Conservation (phyloP, 768 basidiomycete species). For the Boletus reticulatus region DNA sequence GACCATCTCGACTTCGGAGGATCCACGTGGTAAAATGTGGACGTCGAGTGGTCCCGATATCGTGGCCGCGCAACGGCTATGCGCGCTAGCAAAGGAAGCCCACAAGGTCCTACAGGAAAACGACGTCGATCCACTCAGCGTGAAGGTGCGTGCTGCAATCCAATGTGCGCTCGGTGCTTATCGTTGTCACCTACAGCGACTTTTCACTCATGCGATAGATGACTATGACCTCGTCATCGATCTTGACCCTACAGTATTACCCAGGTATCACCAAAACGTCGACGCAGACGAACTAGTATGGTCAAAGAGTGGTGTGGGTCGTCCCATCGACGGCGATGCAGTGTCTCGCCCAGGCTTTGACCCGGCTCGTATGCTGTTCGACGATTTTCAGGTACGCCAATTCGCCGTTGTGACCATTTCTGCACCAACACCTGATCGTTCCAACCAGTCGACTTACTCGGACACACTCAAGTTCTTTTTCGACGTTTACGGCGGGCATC, state of each 20-base stretch:
- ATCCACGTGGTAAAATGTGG: slow-evolving; percentile 76
- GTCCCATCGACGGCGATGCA: slow-evolving; percentile 32
- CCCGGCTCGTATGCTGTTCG: slow-evolving; percentile 63
- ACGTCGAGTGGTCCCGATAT: slow-evolving; percentile 62
- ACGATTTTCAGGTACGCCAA: slow-evolving; percentile 70
- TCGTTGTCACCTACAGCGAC: slow-evolving; percentile 43
- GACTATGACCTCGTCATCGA: slow-evolving; percentile 87
- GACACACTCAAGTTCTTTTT: slow-evolving; percentile 83
- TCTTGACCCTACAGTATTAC: slow-evolving; percentile 59
- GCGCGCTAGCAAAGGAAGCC: slow-evolving; percentile 73
- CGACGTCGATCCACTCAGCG: slow-evolving; percentile 49
- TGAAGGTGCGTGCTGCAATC: slow-evolving; percentile 48
- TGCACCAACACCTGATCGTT: slow-evolving; percentile 1
- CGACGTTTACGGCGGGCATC: slow-evolving; percentile 75
- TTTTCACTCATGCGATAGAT: slow-evolving; percentile 79
- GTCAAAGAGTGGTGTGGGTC: slow-evolving; percentile 31
- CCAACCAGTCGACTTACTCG: slow-evolving; percentile 59
- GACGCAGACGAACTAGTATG: slow-evolving; percentile 48
- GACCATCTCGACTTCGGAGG: slow-evolving; percentile 76
- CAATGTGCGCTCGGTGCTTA: slow-evolving; percentile 2
- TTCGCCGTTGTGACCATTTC: neutral
- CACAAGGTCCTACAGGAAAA: slow-evolving; percentile 55
- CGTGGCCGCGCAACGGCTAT: slow-evolving; percentile 72
- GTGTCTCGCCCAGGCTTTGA: slow-evolving; percentile 70
- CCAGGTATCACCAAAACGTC: slow-evolving; percentile 76